Evolutionary conservation across 140 eudicot species (phyloP).

Genomic region (Flaveria floridana): DNA sequence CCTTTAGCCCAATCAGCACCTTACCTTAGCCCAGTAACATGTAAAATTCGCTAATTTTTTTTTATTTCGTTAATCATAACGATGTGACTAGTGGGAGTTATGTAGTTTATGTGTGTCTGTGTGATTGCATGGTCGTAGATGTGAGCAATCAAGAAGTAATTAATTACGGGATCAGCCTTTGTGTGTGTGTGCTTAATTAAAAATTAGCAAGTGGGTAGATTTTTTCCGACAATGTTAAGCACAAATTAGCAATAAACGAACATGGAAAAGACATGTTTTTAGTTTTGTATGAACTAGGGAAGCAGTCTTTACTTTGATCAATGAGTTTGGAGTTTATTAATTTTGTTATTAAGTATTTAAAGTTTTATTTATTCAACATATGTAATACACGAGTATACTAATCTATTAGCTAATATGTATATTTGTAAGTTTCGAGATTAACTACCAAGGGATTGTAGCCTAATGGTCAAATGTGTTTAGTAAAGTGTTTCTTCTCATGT

Average conservation of each 20-base stretch:
- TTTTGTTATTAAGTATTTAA: no score
- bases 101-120: no score
- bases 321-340: conserved; percentile 7
- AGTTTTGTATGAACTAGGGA: not conserved
- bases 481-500: no score
- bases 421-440: conserved; percentile 3
- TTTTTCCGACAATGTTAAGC: conserved; percentile 3
- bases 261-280: conserved; percentile 12
- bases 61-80: no score
- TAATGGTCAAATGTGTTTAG: no score
- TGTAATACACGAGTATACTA: no score
- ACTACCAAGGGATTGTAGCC: no score
- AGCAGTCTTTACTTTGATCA: conserved; percentile 11
- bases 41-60: no score
- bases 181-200: not conserved
- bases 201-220: not conserved
- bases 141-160: not conserved
- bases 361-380: no score
- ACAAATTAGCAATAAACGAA: conserved; percentile 15
- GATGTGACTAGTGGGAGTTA: no score
- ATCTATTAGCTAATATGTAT: not conserved
- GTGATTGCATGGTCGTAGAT: not conserved
- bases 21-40: no score
- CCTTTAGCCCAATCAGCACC: no score
- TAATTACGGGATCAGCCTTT: not conserved